These are phyloP conservation scores for Kwoniella europaea DNA, from an alignment of 768 basidiomycete genomes.

Conservation along the genomic window DNA sequence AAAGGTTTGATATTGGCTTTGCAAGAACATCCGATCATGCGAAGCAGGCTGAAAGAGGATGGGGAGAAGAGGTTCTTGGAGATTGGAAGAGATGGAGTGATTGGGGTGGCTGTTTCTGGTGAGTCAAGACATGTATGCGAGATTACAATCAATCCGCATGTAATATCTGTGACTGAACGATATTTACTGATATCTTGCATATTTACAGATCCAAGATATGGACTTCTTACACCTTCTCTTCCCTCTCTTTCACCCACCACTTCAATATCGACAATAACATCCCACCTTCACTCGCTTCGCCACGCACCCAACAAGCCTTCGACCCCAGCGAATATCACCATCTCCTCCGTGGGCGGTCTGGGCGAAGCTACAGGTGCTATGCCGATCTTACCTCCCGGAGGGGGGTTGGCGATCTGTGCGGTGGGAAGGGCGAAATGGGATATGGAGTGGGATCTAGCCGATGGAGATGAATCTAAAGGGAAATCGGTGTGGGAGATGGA, in stretches of 20 bases:
- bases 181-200: neutral
- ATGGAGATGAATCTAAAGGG: neutral
- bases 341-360: slow-evolving; percentile 47
- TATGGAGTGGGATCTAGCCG: slow-evolving; percentile 27
- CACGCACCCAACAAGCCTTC: slow-evolving; percentile 30
- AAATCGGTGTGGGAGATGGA: slow-evolving; percentile 28
- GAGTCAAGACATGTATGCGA: too few species aligned
- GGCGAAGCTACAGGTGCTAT: slow-evolving; percentile 44
- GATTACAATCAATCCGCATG: too few species aligned
- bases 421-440: slow-evolving; percentile 50
- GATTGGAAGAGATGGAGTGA: slow-evolving; percentile 34
- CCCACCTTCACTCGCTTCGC: slow-evolving; percentile 33
- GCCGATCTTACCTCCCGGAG: slow-evolving; percentile 51
- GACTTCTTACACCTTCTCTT: slow-evolving; percentile 49
- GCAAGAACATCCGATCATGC: slow-evolving; percentile 53
- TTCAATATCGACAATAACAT: slow-evolving; percentile 33
- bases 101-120: slow-evolving; percentile 54
- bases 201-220: slow-evolving; percentile 38
- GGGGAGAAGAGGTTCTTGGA: slow-evolving; percentile 37
- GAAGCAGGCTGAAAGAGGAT: slow-evolving; percentile 36
- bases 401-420: slow-evolving; percentile 49
- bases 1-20: slow-evolving; percentile 46
- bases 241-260: slow-evolving; percentile 41
- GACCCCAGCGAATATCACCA: slow-evolving; percentile 38
- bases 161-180: too few species aligned